These are phyloP conservation scores for Wallacemonas rigidus DNA, from an alignment of 208 protist genomes.

Conservation along the genomic window DNA sequence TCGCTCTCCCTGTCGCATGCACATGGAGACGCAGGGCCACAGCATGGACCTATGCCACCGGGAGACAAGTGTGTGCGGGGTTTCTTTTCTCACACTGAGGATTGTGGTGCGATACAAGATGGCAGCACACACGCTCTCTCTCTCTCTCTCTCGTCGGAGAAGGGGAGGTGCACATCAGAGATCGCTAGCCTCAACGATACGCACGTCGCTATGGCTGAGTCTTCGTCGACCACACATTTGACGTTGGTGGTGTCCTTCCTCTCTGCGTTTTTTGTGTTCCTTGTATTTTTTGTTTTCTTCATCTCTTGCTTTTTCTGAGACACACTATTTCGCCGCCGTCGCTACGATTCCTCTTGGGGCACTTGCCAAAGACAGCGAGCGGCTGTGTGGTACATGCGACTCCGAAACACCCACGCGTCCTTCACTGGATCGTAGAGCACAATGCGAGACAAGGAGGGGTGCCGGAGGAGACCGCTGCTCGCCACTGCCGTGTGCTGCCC, in stretches of 20 bases:
- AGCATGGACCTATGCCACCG: no score
- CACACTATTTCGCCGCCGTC: not conserved
- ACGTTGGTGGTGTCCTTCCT: not conserved
- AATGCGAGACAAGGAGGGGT: constrained; percentile 44
- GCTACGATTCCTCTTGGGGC: not conserved
- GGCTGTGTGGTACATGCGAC: constrained; percentile 60
- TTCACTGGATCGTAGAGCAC: constrained; percentile 66
- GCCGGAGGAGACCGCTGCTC: constrained; percentile 6
- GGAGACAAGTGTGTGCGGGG: no score
- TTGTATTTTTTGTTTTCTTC: not conserved
- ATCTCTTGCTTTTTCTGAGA: not conserved
- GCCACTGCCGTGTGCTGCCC: constrained; percentile 39
- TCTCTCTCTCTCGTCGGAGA: no score
- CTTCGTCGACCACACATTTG: no score
- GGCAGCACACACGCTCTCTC: no score
- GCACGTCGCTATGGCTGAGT: no score
- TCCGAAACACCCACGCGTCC: constrained; percentile 60
- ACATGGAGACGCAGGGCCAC: not conserved
- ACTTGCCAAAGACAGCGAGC: constrained; percentile 46
- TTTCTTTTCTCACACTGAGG: no score
- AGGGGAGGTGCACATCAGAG: no score
- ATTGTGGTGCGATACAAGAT: no score
- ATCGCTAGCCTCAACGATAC: no score
- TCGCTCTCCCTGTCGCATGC: no score
- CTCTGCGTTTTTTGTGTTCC: not conserved